A percentile compares a stretch with the other conserved stretches of the same genome.
Evolutionary conservation across 2,329 filamentous ascomycete genomes (phyloP).

Genomic region (Calonectria fujianensis): DNA sequence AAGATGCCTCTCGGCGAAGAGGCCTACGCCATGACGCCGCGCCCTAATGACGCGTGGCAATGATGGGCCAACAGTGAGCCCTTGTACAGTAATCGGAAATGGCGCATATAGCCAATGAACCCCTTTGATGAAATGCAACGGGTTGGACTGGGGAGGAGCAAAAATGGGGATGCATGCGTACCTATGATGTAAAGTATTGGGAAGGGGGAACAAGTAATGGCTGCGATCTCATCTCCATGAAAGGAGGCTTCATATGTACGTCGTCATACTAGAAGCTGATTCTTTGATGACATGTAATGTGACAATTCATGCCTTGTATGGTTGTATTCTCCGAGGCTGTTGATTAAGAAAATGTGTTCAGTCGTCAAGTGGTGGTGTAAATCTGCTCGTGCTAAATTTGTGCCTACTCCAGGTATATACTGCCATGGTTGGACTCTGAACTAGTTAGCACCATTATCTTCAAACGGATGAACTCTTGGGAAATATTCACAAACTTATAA

Average conservation of each 20-base stretch:
- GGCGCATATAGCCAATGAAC: constrained; percentile 52
- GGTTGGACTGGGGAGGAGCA: constrained; percentile 43
- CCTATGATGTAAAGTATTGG: constrained; percentile 55
- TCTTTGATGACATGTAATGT: constrained; percentile 49
- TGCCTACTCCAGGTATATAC: background rate
- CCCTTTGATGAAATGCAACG: constrained; percentile 51
- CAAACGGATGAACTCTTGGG: background rate
- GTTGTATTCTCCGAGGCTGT: background rate
- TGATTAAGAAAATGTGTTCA: background rate
- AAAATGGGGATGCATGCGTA: constrained; percentile 49
- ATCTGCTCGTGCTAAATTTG: background rate
- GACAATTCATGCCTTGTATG: constrained; percentile 36
- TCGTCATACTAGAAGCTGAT: constrained; percentile 53
- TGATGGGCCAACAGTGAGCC: constrained; percentile 48
- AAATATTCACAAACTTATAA: background rate
- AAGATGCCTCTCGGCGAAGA: constrained; percentile 39
- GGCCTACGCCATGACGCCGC: constrained; percentile 39
- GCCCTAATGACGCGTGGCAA: constrained; percentile 48
- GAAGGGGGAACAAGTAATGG: constrained; percentile 51
- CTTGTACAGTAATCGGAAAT: constrained; percentile 56
- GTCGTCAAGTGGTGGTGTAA: background rate
- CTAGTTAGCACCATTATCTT: background rate
- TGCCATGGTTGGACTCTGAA: background rate
- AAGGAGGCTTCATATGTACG: constrained; percentile 54
- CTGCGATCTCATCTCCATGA: constrained; percentile 57